Evolutionary conservation across 2,329 filamentous ascomycete species (phyloP), one percentile per base, ranked within the genome.

Genomic region (Exophiala alcalophila): DNA sequence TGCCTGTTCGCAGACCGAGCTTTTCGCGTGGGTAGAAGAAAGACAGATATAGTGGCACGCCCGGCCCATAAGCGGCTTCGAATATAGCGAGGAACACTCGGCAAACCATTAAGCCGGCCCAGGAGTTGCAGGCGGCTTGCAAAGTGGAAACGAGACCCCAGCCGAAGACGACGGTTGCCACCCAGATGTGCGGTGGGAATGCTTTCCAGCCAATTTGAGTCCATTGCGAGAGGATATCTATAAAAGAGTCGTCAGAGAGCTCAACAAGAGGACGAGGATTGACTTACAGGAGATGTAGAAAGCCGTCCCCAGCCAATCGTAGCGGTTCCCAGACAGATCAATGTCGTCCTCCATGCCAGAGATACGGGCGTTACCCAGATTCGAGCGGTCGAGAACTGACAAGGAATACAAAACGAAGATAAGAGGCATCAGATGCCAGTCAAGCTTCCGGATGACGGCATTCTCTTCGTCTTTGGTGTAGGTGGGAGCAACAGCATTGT

Each of bases 1-100:
- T 57, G 3, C 77, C 77, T 35, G 72, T 72, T 4, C 77, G 65
- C 20, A 80, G 63, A 25, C 77, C 77, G 6, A 81, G 61, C 51
- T 77, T 75, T 24, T 76, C 66, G 6, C 78, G 67, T 5, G 75
- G 69, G 54, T 81, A 83, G 63, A 81, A 79, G 59, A 78, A 78
- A 0, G 71, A 74, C 1, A 79, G 59, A 14, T 77, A 57, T 25
- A 72, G 74, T 0, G 73, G 72, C 9, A 74, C 65, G 2, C 65
- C 67, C 4, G 67, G 65, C 0, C 66, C 67, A 41, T 58, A 61
- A 3, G 51, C 50, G 54, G 66, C 63, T 53, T 70, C 67, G 9
- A 58, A 53, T 3, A 61, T 49, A 10, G 61, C 65, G 9, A 69
- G 60, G 44, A 69, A 61, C 52, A 66, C 64, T 3, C 65, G 59